A percentile compares a stretch with the other conserved stretches of the same genome.
phyloP scores from a whole-genome alignment of 108 stramenopile genomes.

The Seminavis robusta region DNA sequence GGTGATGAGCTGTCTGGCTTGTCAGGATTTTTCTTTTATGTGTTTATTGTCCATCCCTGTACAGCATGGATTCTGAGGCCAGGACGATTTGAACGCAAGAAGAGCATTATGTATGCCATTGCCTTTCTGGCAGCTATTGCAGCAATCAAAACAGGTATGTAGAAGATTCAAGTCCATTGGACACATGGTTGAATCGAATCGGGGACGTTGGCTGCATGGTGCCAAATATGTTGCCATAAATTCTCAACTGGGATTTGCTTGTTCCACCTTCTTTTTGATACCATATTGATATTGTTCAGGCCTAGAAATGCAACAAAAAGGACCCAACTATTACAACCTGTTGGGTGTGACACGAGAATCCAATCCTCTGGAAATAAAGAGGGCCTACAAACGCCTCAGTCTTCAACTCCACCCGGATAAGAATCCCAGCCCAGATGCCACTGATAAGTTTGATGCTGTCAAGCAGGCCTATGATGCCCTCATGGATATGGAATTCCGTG shows the following conservation, averaged over 20 bases:
- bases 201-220: no score
- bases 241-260: no score
- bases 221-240: no score
- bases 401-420: conserved; percentile 98
- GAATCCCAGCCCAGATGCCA: conserved; percentile 87
- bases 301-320: conserved; percentile 81
- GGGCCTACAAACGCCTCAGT: conserved; percentile 91
- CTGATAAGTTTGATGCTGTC: conserved; percentile 86
- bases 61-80: conserved; percentile 96
- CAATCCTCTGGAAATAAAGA: conserved; percentile 93
- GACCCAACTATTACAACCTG: conserved; percentile 88
- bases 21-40: conserved; percentile 93
- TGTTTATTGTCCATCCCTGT: conserved; percentile 95
- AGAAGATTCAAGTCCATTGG: no score
- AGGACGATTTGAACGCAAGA: conserved; percentile 87
- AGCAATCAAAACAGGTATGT: conserved; percentile 89
- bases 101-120: conserved; percentile 94
- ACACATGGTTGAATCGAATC: no score
- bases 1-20: conserved; percentile 85
- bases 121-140: conserved; percentile 87
- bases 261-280: no score
- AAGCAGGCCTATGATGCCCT: conserved; percentile 93
- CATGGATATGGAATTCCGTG: conserved; percentile 92
- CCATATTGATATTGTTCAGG: conserved; percentile 31
- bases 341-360: conserved; percentile 79